Evolutionary conservation across 106 monocot genomes (phyloP), one percentile per base, ranked within the genome.

Genomic region (Apostasia ramifera): DNA sequence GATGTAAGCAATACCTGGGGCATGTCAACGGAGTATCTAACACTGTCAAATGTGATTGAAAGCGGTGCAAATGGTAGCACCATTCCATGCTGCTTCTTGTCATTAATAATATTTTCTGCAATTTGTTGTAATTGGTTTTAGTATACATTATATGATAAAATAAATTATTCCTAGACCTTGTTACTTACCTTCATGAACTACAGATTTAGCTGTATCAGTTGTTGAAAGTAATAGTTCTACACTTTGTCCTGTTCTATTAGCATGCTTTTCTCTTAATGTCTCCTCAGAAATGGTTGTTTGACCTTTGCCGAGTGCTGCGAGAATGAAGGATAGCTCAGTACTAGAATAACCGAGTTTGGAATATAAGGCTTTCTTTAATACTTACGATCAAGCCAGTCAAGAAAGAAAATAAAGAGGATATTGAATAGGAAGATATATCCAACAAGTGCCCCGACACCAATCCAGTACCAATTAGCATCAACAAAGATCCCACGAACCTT

Each of bases 401-500:
- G 66, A 26, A 75, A 72, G 6, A 77, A 59, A 11, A 73, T 51
- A 54, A 66, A 76, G 57, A 76, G 68, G 43, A 14, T 12, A 48
- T 81, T 81, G 72, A 81, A 69, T 38, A 77, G 47, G 44, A 81
- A 44, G 44, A 72, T 63, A 26, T 71, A 81, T 59, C 81, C 72
- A 12, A 72, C 38, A 39, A 81, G 62, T 57, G 68, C 72, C 1
- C 55, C 81, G 5, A 77, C 60, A 48, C 71, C 71, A 68, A 81
- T 81, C 81, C 81, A 81, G 40, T 72, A 81, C 81, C 76, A 76
- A 45, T 76, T 68, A 38, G 66, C 39, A 65, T 72, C 68, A 40
- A 75, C 64, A 46, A 81, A 74, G 9, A 81, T 67, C 7, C 80
- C 80, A 40, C 75, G 70, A 13, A 15, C 8, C 59, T 68, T 69